A percentile compares a stretch with the other conserved stretches of the same genome.
These are phyloP conservation scores for Monosporascus sp. DNA, from an alignment of 2,329 filamentous ascomycete genomes.

Conservation along the genomic window DNA sequence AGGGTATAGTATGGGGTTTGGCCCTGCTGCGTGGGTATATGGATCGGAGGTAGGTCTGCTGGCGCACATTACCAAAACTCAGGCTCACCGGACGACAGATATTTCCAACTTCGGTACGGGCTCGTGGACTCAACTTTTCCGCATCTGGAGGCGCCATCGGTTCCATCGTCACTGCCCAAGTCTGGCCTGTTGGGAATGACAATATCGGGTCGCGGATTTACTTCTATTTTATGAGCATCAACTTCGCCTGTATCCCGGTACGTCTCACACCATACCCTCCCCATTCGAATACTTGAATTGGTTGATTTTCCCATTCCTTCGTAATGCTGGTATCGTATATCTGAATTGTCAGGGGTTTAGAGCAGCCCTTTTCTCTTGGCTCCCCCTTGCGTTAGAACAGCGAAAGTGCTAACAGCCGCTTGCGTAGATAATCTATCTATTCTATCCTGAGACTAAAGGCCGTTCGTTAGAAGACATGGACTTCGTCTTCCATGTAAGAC, in stretches of 20 bases:
- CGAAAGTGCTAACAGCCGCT: background rate
- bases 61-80: background rate
- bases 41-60: slow-evolving; percentile 43
- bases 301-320: background rate
- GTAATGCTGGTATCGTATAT: no score
- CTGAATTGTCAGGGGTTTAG: no score
- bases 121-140: slow-evolving; percentile 49
- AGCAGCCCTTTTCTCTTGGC: background rate
- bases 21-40: slow-evolving; percentile 53
- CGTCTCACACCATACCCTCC: background rate
- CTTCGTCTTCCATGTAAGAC: slow-evolving; percentile 9
- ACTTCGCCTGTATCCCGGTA: slow-evolving; percentile 41
- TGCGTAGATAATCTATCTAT: slow-evolving; percentile 19
- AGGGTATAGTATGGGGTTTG: slow-evolving; percentile 53
- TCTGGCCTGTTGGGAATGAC: slow-evolving; percentile 50
- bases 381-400: background rate
- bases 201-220: slow-evolving; percentile 46
- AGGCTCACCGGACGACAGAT: slow-evolving; percentile 30
- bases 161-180: slow-evolving; percentile 46
- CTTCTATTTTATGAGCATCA: slow-evolving; percentile 52
- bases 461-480: slow-evolving; percentile 24
- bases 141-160: slow-evolving; percentile 51
- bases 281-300: background rate
- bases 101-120: slow-evolving; percentile 52
- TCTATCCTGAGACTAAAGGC: slow-evolving; percentile 24